A percentile compares a stretch with the other conserved stretches of the same genome.
Conservation (phyloP, 2,329 filamentous ascomycete genomes). For the Leptographium procerum region DNA sequence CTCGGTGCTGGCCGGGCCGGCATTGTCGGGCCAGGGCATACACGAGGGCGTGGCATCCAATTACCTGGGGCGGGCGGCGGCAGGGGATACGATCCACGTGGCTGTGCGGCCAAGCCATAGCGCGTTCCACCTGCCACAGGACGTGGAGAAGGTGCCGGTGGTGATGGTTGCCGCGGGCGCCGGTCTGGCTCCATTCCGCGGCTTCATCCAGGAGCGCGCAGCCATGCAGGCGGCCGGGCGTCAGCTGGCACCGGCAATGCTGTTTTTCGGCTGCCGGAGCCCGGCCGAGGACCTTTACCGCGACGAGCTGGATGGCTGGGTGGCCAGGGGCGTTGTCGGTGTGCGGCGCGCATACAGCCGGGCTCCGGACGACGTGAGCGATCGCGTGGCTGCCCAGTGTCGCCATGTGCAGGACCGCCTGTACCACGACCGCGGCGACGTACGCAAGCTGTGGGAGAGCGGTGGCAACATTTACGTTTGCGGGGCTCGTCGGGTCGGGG, state of each 20-base stretch:
- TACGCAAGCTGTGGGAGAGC: conserved; percentile 22
- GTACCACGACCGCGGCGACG: conserved; percentile 28
- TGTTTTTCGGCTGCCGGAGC: conserved; percentile 53
- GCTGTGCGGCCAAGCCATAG: conserved; percentile 31
- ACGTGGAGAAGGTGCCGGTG: conserved; percentile 33
- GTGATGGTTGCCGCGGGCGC: conserved; percentile 41
- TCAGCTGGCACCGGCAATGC: conserved; percentile 45
- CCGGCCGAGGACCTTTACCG: conserved; percentile 49
- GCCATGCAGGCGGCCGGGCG: conserved; percentile 37
- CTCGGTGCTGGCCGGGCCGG: conserved; percentile 47
- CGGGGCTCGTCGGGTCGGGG: conserved; percentile 35
- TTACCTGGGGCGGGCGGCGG: conserved; percentile 41
- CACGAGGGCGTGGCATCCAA: conserved; percentile 50
- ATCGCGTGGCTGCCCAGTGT: conserved; percentile 25
- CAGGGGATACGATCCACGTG: conserved; percentile 36
- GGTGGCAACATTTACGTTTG: conserved; percentile 49
- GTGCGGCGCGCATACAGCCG: conserved; percentile 50
- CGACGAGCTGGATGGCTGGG: conserved; percentile 48
- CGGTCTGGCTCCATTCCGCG: conserved; percentile 51
- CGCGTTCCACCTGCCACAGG: conserved; percentile 37
- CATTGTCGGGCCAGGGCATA: conserved; percentile 35
- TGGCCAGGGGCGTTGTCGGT: conserved; percentile 45
- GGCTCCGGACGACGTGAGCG: conserved; percentile 18
- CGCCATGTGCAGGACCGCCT: conserved; percentile 34
- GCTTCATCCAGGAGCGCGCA: conserved; percentile 51